Evolutionary conservation across 768 basidiomycete species (phyloP), one percentile per base, ranked within the genome.

Genomic region (Steccherinum ochraceum): DNA sequence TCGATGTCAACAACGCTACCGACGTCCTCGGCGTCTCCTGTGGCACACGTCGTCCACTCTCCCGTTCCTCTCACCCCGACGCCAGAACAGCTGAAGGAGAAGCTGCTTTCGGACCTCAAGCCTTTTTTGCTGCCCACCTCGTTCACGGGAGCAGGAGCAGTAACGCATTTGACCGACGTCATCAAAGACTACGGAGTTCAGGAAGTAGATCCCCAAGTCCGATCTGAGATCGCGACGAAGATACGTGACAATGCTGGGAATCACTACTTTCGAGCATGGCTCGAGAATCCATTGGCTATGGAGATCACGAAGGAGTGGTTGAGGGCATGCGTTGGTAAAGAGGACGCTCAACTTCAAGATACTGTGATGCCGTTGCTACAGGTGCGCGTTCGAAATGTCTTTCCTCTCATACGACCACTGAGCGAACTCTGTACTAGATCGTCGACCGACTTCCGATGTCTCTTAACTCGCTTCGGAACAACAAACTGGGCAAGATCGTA

Each of bases 321-420:
- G 52, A 88, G 83, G 1, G 86, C 79, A 20, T 78, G 80, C 51
- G 72, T 75, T 24, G 77, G 74, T 44, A 80, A 79, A 53, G 71
- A 64, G 50, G 81, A 83, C 51, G 70, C 63, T 50, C 69, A 75
- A 54, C 64, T 84, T 52, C 75, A 79, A 47, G 85, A 89, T 64
- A 90, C 87, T 4, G 80, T 84, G 51, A 93, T 91, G 90, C 89
- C 89, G 25, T 72, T 92, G 58, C 72, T 93, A 46, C 88, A 91
- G 70, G 90, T 92, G 69, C 74, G 89, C 80, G 11, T 25, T 5
- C 16, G 16, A 5, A 41, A 16, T n/a, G 5, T 16, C 7, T 16
- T 35, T 35, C 7, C 30, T 20, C 43, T 40, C 39, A 43, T 51
- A 18, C 23, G 5, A 20, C 23, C 48, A 19, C 19, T 24, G 25